Conservation (phyloP, 148 eudicot species). For the Pharnaceum exiguum region DNA sequence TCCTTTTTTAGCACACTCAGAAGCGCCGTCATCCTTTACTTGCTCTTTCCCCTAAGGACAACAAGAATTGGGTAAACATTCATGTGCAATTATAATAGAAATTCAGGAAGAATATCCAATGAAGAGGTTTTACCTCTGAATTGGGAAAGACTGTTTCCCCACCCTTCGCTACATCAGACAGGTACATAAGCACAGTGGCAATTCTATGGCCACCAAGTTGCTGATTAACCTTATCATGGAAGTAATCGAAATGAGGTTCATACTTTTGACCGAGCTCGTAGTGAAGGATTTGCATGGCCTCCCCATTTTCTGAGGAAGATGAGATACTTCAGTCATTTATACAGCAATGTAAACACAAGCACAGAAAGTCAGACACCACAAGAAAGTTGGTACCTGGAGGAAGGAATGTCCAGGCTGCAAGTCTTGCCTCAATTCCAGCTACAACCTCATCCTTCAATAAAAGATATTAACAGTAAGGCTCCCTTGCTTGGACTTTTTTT, state of each 20-base stretch:
- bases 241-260: conserved; percentile 88
- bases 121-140: conserved; percentile 42
- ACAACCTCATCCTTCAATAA: conserved; percentile 65
- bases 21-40: conserved; percentile 61
- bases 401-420: conserved; percentile 93
- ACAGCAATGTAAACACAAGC: not conserved
- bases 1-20: conserved; percentile 79
- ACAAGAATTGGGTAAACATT: conserved; percentile 1
- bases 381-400: conserved; percentile 58
- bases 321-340: conserved; percentile 5
- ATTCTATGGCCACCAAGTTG: conserved; percentile 74
- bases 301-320: conserved; percentile 75
- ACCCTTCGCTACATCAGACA: conserved; percentile 71
- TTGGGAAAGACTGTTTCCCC: conserved; percentile 91
- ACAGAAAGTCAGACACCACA: not conserved
- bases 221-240: conserved; percentile 64
- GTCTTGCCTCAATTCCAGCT: conserved; percentile 59
- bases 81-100: not conserved
- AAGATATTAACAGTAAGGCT: too few relatives aligned
- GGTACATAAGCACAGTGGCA: conserved; percentile 91
- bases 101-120: not conserved
- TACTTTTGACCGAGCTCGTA: conserved; percentile 86
- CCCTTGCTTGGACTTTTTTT: too few relatives aligned
- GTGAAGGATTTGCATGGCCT: conserved; percentile 72
- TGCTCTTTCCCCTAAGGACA: conserved; percentile 45